A percentile compares a stretch with the other conserved stretches of the same genome.
Conservation (phyloP, 129 eudicot genomes). For the Flaveria bidentis region DNA sequence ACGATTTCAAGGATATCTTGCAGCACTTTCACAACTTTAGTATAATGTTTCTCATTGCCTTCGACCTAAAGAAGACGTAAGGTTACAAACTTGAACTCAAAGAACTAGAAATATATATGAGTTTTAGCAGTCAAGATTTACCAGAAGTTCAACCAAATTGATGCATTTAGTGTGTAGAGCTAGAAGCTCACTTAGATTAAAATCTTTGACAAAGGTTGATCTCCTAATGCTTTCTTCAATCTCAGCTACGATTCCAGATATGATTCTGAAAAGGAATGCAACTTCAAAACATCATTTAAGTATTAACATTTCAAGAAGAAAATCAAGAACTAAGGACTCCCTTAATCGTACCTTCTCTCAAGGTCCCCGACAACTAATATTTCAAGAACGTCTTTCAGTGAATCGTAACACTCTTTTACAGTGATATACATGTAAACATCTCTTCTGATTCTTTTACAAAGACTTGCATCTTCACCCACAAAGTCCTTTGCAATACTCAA, state of each 20-base stretch:
- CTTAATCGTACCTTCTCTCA: conserved; percentile 71
- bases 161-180: conserved; percentile 61
- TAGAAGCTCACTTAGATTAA: conserved; percentile 63
- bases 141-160: conserved; percentile 80
- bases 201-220: conserved; percentile 59
- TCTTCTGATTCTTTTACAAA: conserved; percentile 60
- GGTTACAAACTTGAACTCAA: conserved; percentile 2
- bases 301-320: not conserved
- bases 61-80: conserved; percentile 46
- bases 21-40: conserved; percentile 69
- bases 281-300: not conserved
- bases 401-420: conserved; percentile 80
- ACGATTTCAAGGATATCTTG: conserved; percentile 87
- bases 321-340: not conserved
- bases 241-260: conserved; percentile 62
- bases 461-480: conserved; percentile 76
- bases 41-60: conserved; percentile 65
- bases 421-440: conserved; percentile 66
- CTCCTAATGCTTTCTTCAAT: conserved; percentile 73
- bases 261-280: conserved; percentile 46
- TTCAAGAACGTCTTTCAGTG: conserved; percentile 71
- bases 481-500: conserved; percentile 76
- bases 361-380: conserved; percentile 81
- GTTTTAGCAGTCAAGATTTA: conserved; percentile 33
- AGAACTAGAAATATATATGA: conserved; percentile 10